These are phyloP conservation scores for Tuber calosporum DNA, from an alignment of 495 filamentous ascomycete genomes.

Conservation along the genomic window DNA sequence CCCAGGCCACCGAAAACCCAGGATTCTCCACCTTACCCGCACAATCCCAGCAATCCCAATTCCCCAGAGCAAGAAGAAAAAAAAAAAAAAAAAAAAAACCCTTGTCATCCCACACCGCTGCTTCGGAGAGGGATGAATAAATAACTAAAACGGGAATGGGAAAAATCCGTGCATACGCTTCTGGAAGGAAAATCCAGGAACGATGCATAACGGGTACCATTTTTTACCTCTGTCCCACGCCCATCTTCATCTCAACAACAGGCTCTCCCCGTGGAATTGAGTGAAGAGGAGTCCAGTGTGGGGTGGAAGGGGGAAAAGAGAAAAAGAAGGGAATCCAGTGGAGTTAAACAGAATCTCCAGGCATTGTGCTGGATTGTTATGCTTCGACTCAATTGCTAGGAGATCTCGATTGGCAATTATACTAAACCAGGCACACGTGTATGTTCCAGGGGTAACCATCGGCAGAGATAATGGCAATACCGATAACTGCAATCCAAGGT, in stretches of 20 bases:
- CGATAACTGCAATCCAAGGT: background rate
- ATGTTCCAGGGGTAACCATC: background rate
- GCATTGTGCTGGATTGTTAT: background rate
- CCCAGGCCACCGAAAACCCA: background rate
- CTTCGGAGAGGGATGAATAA: background rate
- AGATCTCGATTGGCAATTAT: background rate
- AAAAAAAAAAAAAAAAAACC: background rate
- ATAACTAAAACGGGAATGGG: background rate
- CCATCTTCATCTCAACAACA: background rate
- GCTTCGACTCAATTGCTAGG: background rate
- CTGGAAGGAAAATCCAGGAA: background rate
- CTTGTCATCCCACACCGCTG: background rate
- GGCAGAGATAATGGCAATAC: background rate
- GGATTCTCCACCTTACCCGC: constrained; percentile 2
- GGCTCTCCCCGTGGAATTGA: background rate
- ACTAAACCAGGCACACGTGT: background rate
- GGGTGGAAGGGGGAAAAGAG: background rate
- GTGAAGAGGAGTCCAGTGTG: background rate
- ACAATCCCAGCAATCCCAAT: background rate
- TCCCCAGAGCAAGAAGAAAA: background rate
- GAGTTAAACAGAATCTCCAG: background rate
- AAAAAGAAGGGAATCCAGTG: background rate
- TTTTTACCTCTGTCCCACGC: background rate
- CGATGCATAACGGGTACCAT: background rate
- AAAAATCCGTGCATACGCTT: background rate